Percentiles rank a stretch among this genome's conserved stretches.
phyloP scores from a whole-genome alignment of 306 rosid genomes.

The Quillaja saponaria region DNA sequence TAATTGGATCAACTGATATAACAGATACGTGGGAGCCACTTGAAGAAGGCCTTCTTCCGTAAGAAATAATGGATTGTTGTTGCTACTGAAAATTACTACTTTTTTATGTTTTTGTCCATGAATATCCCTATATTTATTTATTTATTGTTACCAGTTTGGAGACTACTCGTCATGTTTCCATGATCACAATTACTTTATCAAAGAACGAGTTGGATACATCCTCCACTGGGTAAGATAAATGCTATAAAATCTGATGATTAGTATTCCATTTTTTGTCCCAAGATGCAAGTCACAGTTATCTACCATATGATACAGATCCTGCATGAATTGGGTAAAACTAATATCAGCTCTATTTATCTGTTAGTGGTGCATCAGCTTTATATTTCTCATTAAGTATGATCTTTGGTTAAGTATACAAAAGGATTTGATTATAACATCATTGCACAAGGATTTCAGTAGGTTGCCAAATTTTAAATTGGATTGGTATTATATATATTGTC shows the following conservation, averaged over 20 bases:
- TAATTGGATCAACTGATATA: constrained; percentile 79
- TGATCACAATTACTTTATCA: constrained; percentile 80
- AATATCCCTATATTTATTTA: constrained; percentile 4
- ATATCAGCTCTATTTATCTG: not conserved
- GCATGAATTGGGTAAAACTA: not conserved
- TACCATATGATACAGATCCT: not conserved
- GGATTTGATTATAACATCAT: not conserved
- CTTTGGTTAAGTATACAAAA: too few relatives aligned
- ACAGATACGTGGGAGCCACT: constrained; percentile 89
- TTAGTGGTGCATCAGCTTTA: not conserved
- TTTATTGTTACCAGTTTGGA: constrained; percentile 61
- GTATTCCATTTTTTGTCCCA: not conserved
- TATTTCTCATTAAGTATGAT: too few relatives aligned
- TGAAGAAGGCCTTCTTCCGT: constrained; percentile 96
- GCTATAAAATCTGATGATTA: not conserved
- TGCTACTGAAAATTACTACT: not conserved
- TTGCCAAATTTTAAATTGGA: not conserved
- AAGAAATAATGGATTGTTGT: constrained; percentile 35
- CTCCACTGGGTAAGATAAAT: constrained; percentile 65
- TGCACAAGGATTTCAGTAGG: not conserved
- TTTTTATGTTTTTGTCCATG: constrained; percentile 14
- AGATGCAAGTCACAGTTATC: too few relatives aligned
- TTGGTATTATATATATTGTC: too few relatives aligned
- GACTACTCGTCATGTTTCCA: constrained; percentile 89
- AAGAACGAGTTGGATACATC: constrained; percentile 61